phyloP scores from a whole-genome alignment of 2,329 filamentous ascomycete species.

The Diaporthe sp. region DNA sequence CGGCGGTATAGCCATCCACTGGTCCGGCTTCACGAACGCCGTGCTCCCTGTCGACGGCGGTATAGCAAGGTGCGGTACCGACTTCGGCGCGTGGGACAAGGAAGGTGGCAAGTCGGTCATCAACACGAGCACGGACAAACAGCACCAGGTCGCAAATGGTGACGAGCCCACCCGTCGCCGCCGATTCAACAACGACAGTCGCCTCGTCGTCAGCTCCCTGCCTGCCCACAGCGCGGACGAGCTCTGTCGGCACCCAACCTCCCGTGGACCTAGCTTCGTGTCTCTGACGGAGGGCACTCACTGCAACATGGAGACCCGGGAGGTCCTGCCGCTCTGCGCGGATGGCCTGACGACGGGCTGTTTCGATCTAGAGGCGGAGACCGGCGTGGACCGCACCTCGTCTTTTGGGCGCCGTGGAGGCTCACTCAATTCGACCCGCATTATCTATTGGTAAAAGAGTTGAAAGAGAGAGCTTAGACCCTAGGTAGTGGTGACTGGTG shows the following conservation, averaged over 20 bases:
- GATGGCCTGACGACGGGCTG: not conserved
- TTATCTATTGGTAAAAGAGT: not conserved
- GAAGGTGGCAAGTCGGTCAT: slow-evolving; percentile 4
- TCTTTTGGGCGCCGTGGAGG: not conserved
- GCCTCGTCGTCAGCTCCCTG: not conserved
- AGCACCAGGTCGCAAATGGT: not conserved
- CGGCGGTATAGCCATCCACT: not conserved
- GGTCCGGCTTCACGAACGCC: not conserved
- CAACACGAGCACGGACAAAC: not conserved
- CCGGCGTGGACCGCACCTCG: not conserved
- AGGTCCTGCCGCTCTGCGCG: not conserved
- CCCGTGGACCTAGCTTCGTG: not conserved
- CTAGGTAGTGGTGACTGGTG: too few relatives aligned
- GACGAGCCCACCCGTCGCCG: not conserved
- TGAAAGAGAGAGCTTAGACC: not conserved
- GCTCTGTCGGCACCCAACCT: not conserved
- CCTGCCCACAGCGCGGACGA: slow-evolving; percentile 10
- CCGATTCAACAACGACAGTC: not conserved
- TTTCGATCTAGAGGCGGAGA: not conserved
- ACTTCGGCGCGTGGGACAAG: not conserved
- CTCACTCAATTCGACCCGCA: not conserved
- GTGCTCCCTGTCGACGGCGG: not conserved
- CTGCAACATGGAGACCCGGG: slow-evolving; percentile 15
- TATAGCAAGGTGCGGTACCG: not conserved
- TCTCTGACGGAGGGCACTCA: not conserved